Evolutionary conservation across 2,329 filamentous ascomycete species (phyloP).

Genomic region (Teratosphaeria destructans): DNA sequence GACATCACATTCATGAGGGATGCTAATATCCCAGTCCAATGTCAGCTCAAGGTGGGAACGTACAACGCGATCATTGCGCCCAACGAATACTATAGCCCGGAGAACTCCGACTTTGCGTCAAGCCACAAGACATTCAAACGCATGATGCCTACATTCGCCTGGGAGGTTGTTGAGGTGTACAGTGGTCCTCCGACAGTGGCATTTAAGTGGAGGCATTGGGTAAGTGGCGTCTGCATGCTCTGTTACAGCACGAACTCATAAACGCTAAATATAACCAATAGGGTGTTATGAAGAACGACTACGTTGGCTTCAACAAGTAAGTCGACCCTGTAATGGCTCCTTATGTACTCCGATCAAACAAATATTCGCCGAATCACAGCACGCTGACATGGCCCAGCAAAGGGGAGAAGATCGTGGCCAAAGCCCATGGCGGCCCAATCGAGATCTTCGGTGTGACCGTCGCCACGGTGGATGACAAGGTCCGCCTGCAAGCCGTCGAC

Average conservation of each 20-base stretch:
- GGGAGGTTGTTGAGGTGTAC: conserved; percentile 61
- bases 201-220: conserved; percentile 59
- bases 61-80: conserved; percentile 58
- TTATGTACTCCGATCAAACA: no score
- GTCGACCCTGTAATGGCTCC: conserved; percentile 15
- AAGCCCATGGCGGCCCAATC: conserved; percentile 50
- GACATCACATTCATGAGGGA: background rate
- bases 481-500: conserved; percentile 49
- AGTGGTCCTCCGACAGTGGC: conserved; percentile 52
- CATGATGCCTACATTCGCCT: conserved; percentile 64
- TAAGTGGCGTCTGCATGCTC: background rate
- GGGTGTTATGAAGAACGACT: conserved; percentile 55
- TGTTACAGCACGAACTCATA: background rate
- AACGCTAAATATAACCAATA: background rate
- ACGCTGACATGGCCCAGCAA: conserved; percentile 34
- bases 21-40: background rate
- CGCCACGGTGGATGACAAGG: conserved; percentile 50
- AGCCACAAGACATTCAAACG: conserved; percentile 63
- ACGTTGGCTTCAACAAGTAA: conserved; percentile 53
- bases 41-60: conserved; percentile 48
- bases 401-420: conserved; percentile 52
- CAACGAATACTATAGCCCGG: conserved; percentile 55
- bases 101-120: conserved; percentile 49
- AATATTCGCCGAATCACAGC: background rate
- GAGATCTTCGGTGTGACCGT: conserved; percentile 55